These are phyloP conservation scores for Cercospora brassicicola DNA, from an alignment of 2,329 filamentous ascomycete genomes.

Conservation along the genomic window DNA sequence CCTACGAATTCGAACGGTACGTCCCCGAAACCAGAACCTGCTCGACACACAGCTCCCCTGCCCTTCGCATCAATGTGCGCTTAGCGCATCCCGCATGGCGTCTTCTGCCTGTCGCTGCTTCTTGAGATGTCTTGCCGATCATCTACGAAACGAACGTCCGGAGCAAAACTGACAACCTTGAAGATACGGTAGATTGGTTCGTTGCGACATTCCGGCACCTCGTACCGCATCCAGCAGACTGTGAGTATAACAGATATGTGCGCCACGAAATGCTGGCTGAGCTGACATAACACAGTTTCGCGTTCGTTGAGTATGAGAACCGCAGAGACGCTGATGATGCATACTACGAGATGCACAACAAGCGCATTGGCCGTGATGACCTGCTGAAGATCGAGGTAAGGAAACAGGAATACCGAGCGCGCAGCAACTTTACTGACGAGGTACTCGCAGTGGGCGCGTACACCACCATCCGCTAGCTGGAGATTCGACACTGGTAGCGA, in stretches of 20 bases:
- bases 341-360: conserved; percentile 99
- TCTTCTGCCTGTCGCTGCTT: no score
- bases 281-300: conserved; percentile 65
- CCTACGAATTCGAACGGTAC: conserved; percentile 99
- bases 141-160: neutral
- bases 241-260: conserved; percentile 60
- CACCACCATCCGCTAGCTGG: conserved; percentile 96
- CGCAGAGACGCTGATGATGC: conserved; percentile 97
- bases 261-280: conserved; percentile 22
- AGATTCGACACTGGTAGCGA: conserved; percentile 82
- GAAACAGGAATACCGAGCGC: conserved; percentile 12
- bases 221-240: conserved; percentile 90
- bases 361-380: conserved; percentile 93
- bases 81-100: neutral
- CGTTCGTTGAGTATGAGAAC: conserved; percentile 98
- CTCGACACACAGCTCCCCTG: neutral
- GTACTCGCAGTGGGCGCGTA: conserved; percentile 83
- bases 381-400: conserved; percentile 94
- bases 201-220: conserved; percentile 96
- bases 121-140: no score
- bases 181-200: conserved; percentile 95
- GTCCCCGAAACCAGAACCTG: conserved; percentile 52
- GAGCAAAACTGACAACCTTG: conserved; percentile 45
- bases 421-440: conserved; percentile 24
- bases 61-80: neutral